Conservation (phyloP, 2,329 filamentous ascomycete species). For the Penicillium palitans region DNA sequence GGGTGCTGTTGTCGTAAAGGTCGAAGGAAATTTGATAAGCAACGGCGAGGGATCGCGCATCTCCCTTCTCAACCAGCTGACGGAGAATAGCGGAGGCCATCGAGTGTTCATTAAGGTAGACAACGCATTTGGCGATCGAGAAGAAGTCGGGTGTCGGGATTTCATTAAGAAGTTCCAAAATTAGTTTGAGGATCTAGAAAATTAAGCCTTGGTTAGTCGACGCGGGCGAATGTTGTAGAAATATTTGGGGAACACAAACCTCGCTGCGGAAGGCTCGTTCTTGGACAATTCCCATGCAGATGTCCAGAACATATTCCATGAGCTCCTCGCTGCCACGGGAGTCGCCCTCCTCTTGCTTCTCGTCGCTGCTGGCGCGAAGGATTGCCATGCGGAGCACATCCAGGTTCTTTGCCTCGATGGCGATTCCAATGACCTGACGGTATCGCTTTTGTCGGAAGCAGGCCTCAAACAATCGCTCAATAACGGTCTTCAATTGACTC, state of each 20-base stretch:
- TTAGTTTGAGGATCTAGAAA: conserved; percentile 75
- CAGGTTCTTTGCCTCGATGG: conserved; percentile 89
- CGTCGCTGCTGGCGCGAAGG: conserved; percentile 81
- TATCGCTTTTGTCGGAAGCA: conserved; percentile 86
- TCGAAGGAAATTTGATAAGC: conserved; percentile 99
- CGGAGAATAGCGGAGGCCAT: conserved; percentile 85
- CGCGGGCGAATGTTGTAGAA: background rate
- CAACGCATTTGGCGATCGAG: conserved; percentile 94
- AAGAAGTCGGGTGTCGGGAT: conserved; percentile 95
- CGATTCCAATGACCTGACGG: conserved; percentile 93
- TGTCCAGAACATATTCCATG: conserved; percentile 93
- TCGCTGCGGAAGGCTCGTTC: conserved; percentile 80
- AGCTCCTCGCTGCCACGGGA: conserved; percentile 75
- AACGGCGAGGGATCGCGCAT: conserved; percentile 74
- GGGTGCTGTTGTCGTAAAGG: conserved; percentile 96
- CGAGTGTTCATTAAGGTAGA: conserved; percentile 88
- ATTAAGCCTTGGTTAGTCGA: conserved; percentile 2
- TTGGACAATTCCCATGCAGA: conserved; percentile 97
- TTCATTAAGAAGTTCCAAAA: conserved; percentile 92
- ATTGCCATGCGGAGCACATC: conserved; percentile 85
- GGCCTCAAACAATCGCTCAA: conserved; percentile 86
- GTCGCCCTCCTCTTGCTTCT: conserved; percentile 65
- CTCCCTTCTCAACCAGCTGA: conserved; percentile 76
- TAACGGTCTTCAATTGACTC: conserved; percentile 75
- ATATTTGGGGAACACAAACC: conserved; percentile 40